phyloP scores from a whole-genome alignment of 352 stramenopile species.

The Pythium guiyangense region DNA sequence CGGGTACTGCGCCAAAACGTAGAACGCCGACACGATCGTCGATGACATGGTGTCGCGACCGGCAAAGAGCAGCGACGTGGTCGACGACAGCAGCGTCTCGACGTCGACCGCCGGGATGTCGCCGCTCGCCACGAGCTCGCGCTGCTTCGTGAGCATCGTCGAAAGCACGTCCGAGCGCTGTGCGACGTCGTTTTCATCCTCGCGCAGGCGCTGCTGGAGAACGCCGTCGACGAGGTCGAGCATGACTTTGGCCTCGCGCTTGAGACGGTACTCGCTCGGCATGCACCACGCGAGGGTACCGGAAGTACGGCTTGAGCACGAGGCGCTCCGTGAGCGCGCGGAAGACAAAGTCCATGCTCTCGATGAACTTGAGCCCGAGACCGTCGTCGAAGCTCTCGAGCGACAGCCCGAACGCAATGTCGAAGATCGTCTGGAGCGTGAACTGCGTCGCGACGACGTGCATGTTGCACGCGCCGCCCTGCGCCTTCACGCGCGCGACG shows the following conservation, averaged over 20 bases:
- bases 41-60: constrained; percentile 1
- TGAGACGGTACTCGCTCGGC: constrained; percentile 46
- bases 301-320: constrained; percentile 59
- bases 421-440: too few relatives aligned
- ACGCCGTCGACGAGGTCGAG: constrained; percentile 35
- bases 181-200: constrained; percentile 23
- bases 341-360: constrained; percentile 48
- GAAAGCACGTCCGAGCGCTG: constrained; percentile 39
- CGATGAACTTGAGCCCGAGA: constrained; percentile 23
- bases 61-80: constrained; percentile 1
- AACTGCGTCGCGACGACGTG: too few relatives aligned
- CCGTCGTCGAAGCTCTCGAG: constrained; percentile 26
- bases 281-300: constrained; percentile 45
- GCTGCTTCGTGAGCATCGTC: constrained; percentile 45
- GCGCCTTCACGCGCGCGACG: too few relatives aligned
- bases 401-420: constrained; percentile 45
- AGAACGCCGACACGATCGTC: constrained; percentile 13
- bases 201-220: constrained; percentile 27
- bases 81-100: background rate
- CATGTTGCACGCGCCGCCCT: too few relatives aligned
- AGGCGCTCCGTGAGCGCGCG: constrained; percentile 32
- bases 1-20: too few relatives aligned
- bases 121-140: constrained; percentile 17
- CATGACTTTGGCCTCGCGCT: constrained; percentile 16
- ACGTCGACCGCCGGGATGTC: background rate